These are phyloP conservation scores for Thymus mandschuricus DNA, from an alignment of 257 asterid species.

Conservation along the genomic window DNA sequence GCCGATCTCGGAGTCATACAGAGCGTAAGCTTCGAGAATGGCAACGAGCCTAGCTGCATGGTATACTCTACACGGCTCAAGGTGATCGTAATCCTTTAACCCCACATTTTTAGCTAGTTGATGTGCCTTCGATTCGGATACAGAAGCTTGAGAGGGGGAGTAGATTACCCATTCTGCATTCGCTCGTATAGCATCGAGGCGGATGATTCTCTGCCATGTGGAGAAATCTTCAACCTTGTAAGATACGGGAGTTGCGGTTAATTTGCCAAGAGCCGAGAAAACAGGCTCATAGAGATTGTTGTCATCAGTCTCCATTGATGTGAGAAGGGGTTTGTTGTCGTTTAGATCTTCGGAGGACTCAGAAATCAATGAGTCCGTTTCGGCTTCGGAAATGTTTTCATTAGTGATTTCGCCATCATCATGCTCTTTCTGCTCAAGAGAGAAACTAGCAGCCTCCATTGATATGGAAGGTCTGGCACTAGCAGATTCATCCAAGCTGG, in stretches of 20 bases:
- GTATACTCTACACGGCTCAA: conserved; percentile 72
- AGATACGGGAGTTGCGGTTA: conserved; percentile 39
- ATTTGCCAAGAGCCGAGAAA: conserved; percentile 34
- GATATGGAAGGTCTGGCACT: conserved; percentile 52
- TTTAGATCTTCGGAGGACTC: conserved; percentile 65
- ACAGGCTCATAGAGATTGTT: conserved; percentile 35
- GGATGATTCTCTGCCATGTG: conserved; percentile 90
- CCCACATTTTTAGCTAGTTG: conserved; percentile 75
- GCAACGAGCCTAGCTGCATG: conserved; percentile 90
- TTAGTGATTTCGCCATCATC: conserved; percentile 38
- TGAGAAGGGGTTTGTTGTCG: conserved; percentile 56
- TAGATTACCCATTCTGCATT: conserved; percentile 71
- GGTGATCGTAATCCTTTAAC: conserved; percentile 71
- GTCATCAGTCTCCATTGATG: conserved; percentile 45
- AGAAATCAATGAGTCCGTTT: conserved; percentile 58
- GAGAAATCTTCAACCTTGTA: conserved; percentile 62
- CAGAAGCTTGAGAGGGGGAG: conserved; percentile 73
- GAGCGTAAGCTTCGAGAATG: conserved; percentile 86
- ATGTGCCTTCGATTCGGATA: conserved; percentile 61
- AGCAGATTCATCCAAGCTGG: conserved; percentile 50
- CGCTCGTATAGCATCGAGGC: conserved; percentile 85
- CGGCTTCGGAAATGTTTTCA: conserved; percentile 52
- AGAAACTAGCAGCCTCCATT: conserved; percentile 38
- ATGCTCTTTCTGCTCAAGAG: conserved; percentile 45
- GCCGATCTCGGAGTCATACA: conserved; percentile 83